Conservation (phyloP, 106 monocot genomes). For the Dendrobium nobile region DNA sequence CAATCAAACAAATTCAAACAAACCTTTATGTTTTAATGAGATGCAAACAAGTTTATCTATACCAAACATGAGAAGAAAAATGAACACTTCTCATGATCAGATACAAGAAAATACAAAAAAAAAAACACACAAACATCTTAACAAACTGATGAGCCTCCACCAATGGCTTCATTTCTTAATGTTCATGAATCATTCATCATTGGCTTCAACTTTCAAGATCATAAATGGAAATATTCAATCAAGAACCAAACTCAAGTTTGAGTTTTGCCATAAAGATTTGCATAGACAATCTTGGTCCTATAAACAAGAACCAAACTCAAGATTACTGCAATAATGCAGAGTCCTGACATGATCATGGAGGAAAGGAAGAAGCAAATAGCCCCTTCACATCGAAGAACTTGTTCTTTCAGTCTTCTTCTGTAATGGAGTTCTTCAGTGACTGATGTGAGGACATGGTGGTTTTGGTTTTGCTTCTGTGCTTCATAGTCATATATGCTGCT, state of each 20-base stretch:
- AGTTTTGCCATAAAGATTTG: constrained; percentile 61
- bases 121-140: too few relatives aligned
- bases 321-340: constrained; percentile 53
- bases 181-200: too few relatives aligned
- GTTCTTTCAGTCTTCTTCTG: constrained; percentile 10
- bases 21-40: too few relatives aligned
- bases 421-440: neutral
- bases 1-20: too few relatives aligned
- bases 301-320: constrained; percentile 62
- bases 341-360: constrained; percentile 62
- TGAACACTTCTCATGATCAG: too few relatives aligned
- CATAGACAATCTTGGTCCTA: constrained; percentile 67
- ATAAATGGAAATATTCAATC: too few relatives aligned
- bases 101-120: too few relatives aligned
- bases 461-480: constrained; percentile 51
- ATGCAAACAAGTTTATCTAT: too few relatives aligned
- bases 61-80: too few relatives aligned
- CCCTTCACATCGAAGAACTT: constrained; percentile 35
- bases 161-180: too few relatives aligned
- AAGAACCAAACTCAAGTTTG: constrained; percentile 11
- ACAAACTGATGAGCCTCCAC: too few relatives aligned
- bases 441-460: constrained; percentile 9
- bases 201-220: too few relatives aligned
- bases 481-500: constrained; percentile 65
- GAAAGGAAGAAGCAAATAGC: constrained; percentile 69